Evolutionary conservation across 192 early-diverging fungal genomes (phyloP).

Genomic region (Entophlyctis helioformis): DNA sequence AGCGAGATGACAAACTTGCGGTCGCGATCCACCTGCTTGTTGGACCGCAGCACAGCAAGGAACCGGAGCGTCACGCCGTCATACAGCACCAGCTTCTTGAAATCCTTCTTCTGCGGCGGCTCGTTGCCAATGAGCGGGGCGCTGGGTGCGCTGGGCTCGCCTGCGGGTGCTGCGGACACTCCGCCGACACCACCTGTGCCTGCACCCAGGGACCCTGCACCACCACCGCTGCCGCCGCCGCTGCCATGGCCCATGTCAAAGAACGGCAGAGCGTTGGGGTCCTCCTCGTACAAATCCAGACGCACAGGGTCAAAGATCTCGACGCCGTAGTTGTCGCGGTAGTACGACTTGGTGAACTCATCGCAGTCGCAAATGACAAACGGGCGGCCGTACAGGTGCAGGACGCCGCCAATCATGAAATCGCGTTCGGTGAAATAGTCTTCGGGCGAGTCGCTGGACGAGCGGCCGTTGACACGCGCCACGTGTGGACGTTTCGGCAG

Average conservation of each 20-base stretch:
- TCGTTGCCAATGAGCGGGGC: conserved; percentile 17
- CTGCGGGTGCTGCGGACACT: too few species aligned
- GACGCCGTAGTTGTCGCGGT: conserved; percentile 37
- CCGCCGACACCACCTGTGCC: too few species aligned
- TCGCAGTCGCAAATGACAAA: conserved; percentile 54
- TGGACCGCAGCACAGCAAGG: conserved; percentile 19
- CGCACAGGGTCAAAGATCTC: conserved; percentile 39
- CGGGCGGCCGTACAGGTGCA: conserved; percentile 44
- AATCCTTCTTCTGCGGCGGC: conserved; percentile 24
- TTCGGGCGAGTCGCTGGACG: conserved; percentile 5
- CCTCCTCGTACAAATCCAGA: conserved; percentile 30
- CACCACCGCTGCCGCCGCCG: conserved; percentile 1
- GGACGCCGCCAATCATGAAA: conserved; percentile 40
- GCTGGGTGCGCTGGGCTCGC: conserved; percentile 4
- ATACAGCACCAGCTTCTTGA: conserved; percentile 28
- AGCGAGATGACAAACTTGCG: conserved; percentile 44
- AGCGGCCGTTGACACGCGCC: conserved; percentile 1
- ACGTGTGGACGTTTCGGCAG: conserved; percentile 33
- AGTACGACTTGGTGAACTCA: conserved; percentile 43
- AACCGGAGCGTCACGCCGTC: conserved; percentile 35
- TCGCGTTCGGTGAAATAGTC: conserved; percentile 40
- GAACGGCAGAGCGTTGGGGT: too few species aligned
- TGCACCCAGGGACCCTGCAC: too few species aligned
- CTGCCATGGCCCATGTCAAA: too few species aligned
- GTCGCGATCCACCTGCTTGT: conserved; percentile 36